These are phyloP conservation scores for Aspergillus arachidicola DNA, from an alignment of 2,329 filamentous ascomycete species.

Conservation along the genomic window DNA sequence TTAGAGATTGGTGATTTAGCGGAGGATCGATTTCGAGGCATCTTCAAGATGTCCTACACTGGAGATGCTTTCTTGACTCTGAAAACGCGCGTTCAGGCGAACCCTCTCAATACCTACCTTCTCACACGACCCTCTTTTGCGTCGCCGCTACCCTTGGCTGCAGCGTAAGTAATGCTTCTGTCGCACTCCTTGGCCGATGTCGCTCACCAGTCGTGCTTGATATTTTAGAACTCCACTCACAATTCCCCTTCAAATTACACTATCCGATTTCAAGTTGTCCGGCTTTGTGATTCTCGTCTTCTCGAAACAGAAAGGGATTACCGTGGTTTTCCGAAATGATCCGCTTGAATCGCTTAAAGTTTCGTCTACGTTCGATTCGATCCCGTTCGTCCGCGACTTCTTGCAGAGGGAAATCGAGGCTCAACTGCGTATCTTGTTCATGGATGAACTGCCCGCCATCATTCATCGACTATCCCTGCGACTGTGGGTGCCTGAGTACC, in stretches of 20 bases:
- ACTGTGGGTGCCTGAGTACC: slow-evolving; percentile 86
- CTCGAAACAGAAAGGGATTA: slow-evolving; percentile 94
- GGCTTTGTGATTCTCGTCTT: slow-evolving; percentile 98
- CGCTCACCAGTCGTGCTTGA: slow-evolving; percentile 10
- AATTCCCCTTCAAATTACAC: slow-evolving; percentile 94
- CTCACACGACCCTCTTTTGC: slow-evolving; percentile 90
- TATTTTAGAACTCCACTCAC: slow-evolving; percentile 72
- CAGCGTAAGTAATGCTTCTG: slow-evolving; percentile 54
- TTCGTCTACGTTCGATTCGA: slow-evolving; percentile 97
- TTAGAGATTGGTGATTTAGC: slow-evolving; percentile 96
- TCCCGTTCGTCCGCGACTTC: slow-evolving; percentile 97
- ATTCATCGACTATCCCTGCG: slow-evolving; percentile 89
- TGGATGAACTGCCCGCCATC: slow-evolving; percentile 96
- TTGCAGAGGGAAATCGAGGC: slow-evolving; percentile 94
- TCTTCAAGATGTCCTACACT: slow-evolving; percentile 99
- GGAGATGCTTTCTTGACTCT: slow-evolving; percentile 95
- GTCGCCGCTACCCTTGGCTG: slow-evolving; percentile 87
- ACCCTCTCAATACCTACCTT: slow-evolving; percentile 94
- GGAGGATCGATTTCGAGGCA: slow-evolving; percentile 94
- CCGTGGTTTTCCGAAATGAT: slow-evolving; percentile 96
- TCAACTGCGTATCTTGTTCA: slow-evolving; percentile 89
- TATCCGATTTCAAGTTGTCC: slow-evolving; percentile 93
- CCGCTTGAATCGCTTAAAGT: slow-evolving; percentile 97
- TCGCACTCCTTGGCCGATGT: not conserved
- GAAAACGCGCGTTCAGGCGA: slow-evolving; percentile 95